Base-by-base conservation (phyloP, 2,329 filamentous ascomycete species). In the Pseudogymnoascus destructans region DNA sequence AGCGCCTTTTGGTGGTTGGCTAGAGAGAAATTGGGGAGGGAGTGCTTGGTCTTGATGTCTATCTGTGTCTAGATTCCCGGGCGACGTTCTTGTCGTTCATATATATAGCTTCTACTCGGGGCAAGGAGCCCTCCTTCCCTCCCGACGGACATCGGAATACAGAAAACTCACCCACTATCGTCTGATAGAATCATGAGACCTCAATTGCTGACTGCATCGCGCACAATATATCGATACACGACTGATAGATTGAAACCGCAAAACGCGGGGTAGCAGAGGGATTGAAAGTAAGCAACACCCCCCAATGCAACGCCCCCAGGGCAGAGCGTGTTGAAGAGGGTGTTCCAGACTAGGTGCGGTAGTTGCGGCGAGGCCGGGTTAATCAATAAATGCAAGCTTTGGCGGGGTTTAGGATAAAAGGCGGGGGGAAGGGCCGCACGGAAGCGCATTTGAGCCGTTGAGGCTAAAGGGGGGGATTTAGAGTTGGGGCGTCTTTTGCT, bases 321-420 rank as follows among this genome's bases (percentile, higher is more conserved):
- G 8, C 7, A 27, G 17, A 49, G 13, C 15, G 10, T 27, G 7
- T 3, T 9, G 2, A 11, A 27, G 5, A 49, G 21, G 3, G 42
- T 15, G 13, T 17, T 27, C 42, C 13, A 25, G 23, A 6, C 10
- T 30, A 9, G 13, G 13, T 6, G 40, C 21, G 13, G 40, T 25
- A 9, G 6, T 17, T 5, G 21, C 23, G 42, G 23, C 13, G 21
- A 49, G 42, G 8, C 42, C 42, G 42, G n/a, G 21, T 27, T 49
- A 49, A 49, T 49, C 13, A 15, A 49, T 49, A 49, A 27, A 49
- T 49, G 42, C 42, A 49, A 49, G 42, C 42, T 49, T 49, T 46
- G 40, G 40, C 40, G 11, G 19, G 40, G 21, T n/a, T 46, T 27
- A 27, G 42, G 42, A 49, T 49, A 49, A 49, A 49, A 15, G 42